Base-by-base conservation (phyloP, 768 basidiomycete genomes). In the Kwoniella dejecticola region DNA sequence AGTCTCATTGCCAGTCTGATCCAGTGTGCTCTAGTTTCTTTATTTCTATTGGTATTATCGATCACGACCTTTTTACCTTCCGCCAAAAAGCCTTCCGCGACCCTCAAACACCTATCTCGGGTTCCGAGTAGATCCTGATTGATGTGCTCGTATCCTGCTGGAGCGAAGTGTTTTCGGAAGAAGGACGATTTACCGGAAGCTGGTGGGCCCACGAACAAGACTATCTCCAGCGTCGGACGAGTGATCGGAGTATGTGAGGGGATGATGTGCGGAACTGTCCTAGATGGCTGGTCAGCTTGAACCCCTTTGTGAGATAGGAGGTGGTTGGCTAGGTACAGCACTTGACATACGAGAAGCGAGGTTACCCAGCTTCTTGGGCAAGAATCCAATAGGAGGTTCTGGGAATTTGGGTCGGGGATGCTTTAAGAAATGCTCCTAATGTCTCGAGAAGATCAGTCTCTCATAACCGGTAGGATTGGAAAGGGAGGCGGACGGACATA, bases 21-120 rank as follows among this genome's bases (percentile, higher is more conserved):
- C 73, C 94, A 97, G 46, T 82, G 77, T 62, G 85, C 85, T 49
- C 94, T 83, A 26, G 89, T 93, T 23, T 77, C 71, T 6, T 69
- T 70, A 68, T 92, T 85, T 11, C 91, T 85, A 77, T 95, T 95
- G n/a, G 94, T 96, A 75, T 95, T 96, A 75, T 97, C 93, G 44
- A 97, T 82, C 12, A 93, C 89, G 69, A 88, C 88, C 55, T 87
- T 87, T 72, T 84, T 82, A 1, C 85, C 85, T 0, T 79, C 81
- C 24, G 76, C 70, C 30, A 93, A 70, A 0, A 83, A 82, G 23
- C 83, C 83, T 50, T 84, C 82, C 0, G 86, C 85, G 1, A 83
- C 84, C 67, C 83, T 86, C 49, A 93, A 64, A 69, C 94, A 96
- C 68, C 86, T 90, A 10, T 84, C 80, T 44, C 89, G 83, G n/a